Conservation (phyloP, 768 basidiomycete species). For the Trametes meyenii region DNA sequence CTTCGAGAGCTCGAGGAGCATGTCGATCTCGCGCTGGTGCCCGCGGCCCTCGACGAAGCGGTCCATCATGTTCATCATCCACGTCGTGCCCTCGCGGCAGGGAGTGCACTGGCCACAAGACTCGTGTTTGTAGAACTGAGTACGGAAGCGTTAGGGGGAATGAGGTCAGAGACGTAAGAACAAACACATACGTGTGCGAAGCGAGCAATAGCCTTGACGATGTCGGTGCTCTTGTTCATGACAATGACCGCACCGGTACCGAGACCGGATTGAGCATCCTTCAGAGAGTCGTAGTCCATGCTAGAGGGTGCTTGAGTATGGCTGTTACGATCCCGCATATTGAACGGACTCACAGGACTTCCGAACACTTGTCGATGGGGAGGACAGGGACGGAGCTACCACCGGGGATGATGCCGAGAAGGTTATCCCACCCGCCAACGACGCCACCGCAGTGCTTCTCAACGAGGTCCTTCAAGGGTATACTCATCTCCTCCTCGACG, state of each 20-base stretch:
- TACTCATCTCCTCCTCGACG: slow-evolving; percentile 99
- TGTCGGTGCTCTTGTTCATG: slow-evolving; percentile 97
- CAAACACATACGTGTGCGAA: slow-evolving; percentile 67
- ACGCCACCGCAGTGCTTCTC: slow-evolving; percentile 98
- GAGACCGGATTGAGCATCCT: slow-evolving; percentile 94
- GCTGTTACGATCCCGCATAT: not conserved
- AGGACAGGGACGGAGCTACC: slow-evolving; percentile 94
- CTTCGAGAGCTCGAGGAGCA: slow-evolving; percentile 97
- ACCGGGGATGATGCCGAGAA: slow-evolving; percentile 95
- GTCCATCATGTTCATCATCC: slow-evolving; percentile 99
- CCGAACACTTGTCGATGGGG: slow-evolving; percentile 78
- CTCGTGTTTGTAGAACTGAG: slow-evolving; percentile 95
- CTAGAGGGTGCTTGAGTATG: slow-evolving; percentile 38
- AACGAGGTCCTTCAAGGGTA: slow-evolving; percentile 88
- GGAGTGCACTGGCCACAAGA: slow-evolving; percentile 98
- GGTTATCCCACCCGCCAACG: slow-evolving; percentile 93
- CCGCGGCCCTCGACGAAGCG: slow-evolving; percentile 92
- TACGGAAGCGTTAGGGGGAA: not conserved
- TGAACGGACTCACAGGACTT: slow-evolving; percentile 72
- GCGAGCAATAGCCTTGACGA: slow-evolving; percentile 91
- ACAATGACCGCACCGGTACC: slow-evolving; percentile 99
- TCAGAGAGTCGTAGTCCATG: slow-evolving; percentile 98
- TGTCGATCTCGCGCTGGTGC: slow-evolving; percentile 94
- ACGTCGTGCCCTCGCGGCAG: slow-evolving; percentile 92
- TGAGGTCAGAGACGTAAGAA: not conserved